Conservation (phyloP, 23 red algal genomes). For the Gracilaria vermiculophylla region DNA sequence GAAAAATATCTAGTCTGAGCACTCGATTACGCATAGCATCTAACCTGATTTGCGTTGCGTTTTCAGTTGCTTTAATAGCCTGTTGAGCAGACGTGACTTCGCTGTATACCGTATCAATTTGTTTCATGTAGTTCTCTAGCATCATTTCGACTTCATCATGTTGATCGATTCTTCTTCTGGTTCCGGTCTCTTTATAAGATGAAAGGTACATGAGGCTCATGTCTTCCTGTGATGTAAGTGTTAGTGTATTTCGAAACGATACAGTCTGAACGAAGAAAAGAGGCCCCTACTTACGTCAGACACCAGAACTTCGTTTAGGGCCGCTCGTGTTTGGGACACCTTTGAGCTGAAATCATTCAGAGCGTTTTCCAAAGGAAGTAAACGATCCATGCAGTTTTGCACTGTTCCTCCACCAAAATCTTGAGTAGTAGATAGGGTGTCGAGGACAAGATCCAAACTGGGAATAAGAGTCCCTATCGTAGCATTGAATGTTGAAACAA, state of each 20-base stretch:
- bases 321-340: conserved; percentile 64
- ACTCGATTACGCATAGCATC: conserved; percentile 98
- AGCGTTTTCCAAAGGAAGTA: conserved; percentile 89
- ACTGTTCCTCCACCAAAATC: conserved; percentile 74
- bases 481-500: conserved; percentile 70
- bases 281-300: conserved; percentile 65
- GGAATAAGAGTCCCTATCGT: conserved; percentile 71
- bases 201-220: conserved; percentile 98
- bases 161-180: conserved; percentile 79
- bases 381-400: conserved; percentile 79
- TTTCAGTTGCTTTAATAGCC: conserved; percentile 88
- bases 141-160: conserved; percentile 99
- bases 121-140: conserved; percentile 98
- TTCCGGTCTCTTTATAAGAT: conserved; percentile 71
- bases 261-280: not conserved
- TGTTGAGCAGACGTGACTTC: conserved; percentile 76
- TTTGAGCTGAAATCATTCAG: conserved; percentile 89
- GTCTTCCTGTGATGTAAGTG: conserved; percentile 60
- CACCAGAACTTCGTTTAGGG: conserved; percentile 88
- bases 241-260: not conserved
- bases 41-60: conserved; percentile 93
- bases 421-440: conserved; percentile 67
- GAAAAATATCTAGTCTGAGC: conserved; percentile 89
- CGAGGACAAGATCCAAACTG: conserved; percentile 73
- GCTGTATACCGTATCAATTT: conserved; percentile 82